phyloP scores from a whole-genome alignment of 805 yeast species.

The Yarrowia phangngaensis region DNA sequence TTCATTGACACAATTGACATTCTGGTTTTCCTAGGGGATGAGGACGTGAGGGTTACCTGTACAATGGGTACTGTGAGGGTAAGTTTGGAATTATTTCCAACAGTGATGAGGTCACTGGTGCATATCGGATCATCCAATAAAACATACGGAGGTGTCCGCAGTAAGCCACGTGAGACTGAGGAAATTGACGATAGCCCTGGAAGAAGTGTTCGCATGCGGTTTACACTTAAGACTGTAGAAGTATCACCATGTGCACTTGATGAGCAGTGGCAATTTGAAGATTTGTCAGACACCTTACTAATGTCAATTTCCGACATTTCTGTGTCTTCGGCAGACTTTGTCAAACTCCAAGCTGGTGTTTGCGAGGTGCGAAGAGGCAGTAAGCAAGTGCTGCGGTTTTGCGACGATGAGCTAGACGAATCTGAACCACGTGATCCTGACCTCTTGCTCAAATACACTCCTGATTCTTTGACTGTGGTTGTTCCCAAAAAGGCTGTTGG shows the following conservation, averaged over 20 bases:
- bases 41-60: constrained; percentile 8
- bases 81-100: constrained; percentile 12
- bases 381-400: constrained; percentile 2
- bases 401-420: background rate
- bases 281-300: background rate
- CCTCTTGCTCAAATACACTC: background rate
- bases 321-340: constrained; percentile 2
- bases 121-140: too few species aligned
- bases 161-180: background rate
- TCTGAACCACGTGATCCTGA: background rate
- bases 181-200: too few species aligned
- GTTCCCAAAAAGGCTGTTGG: constrained; percentile 4
- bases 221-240: background rate
- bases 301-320: constrained; percentile 1
- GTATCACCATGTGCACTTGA: constrained; percentile 1
- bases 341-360: constrained; percentile 7
- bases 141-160: background rate
- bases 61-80: constrained; percentile 2
- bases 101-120: background rate
- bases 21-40: constrained; percentile 7
- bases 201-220: background rate
- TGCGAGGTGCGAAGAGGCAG: constrained; percentile 3
- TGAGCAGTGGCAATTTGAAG: background rate
- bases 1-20: constrained; percentile 2
- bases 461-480: constrained; percentile 3